Evolutionary conservation across 2,329 filamentous ascomycete species (phyloP).

Genomic region (Dothidotthia symphoricarpi): DNA sequence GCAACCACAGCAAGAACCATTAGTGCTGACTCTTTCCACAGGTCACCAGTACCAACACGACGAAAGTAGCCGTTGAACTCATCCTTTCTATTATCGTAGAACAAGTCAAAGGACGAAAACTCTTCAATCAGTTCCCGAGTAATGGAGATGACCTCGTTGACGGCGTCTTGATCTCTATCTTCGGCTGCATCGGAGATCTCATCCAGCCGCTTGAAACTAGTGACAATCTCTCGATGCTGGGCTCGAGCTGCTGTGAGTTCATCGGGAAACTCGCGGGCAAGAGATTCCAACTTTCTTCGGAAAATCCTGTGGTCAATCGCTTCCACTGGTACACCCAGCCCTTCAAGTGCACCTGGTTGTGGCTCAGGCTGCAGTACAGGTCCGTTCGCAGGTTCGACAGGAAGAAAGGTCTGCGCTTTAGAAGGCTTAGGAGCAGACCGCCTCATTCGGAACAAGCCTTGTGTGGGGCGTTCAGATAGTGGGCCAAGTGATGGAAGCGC

Average conservation of each 20-base stretch:
- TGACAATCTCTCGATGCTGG: constrained; percentile 41
- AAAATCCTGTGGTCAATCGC: constrained; percentile 32
- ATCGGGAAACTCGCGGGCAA: constrained; percentile 26
- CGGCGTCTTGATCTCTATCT: constrained; percentile 50
- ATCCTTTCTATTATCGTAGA: constrained; percentile 54
- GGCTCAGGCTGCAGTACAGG: constrained; percentile 5
- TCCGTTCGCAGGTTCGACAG: constrained; percentile 17
- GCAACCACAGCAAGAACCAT: constrained; percentile 37
- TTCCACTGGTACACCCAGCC: constrained; percentile 30
- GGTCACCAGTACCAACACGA: constrained; percentile 29
- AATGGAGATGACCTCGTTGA: constrained; percentile 59
- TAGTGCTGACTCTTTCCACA: constrained; percentile 37
- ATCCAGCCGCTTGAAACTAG: constrained; percentile 48
- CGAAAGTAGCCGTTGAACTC: constrained; percentile 41
- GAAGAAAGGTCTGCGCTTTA: constrained; percentile 30
- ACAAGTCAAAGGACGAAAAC: constrained; percentile 59
- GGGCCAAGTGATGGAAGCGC: constrained; percentile 18
- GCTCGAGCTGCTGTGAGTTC: constrained; percentile 46
- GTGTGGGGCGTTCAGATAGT: constrained; percentile 24
- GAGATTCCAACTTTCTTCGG: constrained; percentile 27
- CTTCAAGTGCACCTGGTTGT: constrained; percentile 22
- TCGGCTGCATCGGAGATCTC: constrained; percentile 45
- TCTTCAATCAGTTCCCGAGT: constrained; percentile 59
- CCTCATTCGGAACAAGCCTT: constrained; percentile 32
- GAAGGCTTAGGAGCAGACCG: constrained; percentile 14